A percentile compares a stretch with the other conserved stretches of the same genome.
Evolutionary conservation across 495 filamentous ascomycete genomes (phyloP).

Genomic region (Aspergillus saccharolyticus): DNA sequence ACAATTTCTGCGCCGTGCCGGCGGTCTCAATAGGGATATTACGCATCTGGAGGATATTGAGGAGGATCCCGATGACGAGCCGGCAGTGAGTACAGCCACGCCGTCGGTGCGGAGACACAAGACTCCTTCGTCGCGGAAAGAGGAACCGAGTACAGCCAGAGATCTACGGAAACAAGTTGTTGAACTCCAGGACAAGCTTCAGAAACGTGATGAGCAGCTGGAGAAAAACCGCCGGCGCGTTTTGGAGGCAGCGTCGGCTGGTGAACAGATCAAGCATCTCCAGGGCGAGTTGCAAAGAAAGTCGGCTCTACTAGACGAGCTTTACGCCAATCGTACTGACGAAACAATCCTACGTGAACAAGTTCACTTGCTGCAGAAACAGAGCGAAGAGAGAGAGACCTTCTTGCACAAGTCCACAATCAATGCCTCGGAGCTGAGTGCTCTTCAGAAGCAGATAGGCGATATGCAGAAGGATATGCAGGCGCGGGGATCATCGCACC

Average conservation of each 20-base stretch:
- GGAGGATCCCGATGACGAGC: slow-evolving; percentile 35
- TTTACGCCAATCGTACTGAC: slow-evolving; percentile 22
- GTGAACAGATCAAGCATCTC: slow-evolving; percentile 37
- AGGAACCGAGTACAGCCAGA: slow-evolving; percentile 18
- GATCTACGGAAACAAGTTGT: slow-evolving; percentile 32
- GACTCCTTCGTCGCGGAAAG: slow-evolving; percentile 13
- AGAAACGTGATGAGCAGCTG: slow-evolving; percentile 37
- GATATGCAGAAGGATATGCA: slow-evolving; percentile 35
- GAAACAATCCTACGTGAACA: slow-evolving; percentile 28
- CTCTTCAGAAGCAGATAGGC: slow-evolving; percentile 31
- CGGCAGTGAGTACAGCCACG: slow-evolving; percentile 17
- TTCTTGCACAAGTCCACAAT: slow-evolving; percentile 22
- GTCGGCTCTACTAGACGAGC: slow-evolving; percentile 27
- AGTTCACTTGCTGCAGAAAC: slow-evolving; percentile 29
- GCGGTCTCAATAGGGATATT: slow-evolving; percentile 26
- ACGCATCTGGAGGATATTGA: slow-evolving; percentile 42
- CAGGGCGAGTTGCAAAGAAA: slow-evolving; percentile 36
- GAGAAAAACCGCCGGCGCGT: slow-evolving; percentile 30
- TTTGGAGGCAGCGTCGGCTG: slow-evolving; percentile 35
- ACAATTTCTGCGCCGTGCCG: slow-evolving; percentile 34
- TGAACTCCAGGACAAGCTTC: slow-evolving; percentile 31
- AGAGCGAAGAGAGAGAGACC: slow-evolving; percentile 28
- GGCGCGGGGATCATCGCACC: slow-evolving; percentile 15
- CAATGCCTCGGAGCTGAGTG: slow-evolving; percentile 19
- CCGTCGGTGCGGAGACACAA: slow-evolving; percentile 30